Evolutionary conservation across 2,329 filamentous ascomycete genomes (phyloP).

Genomic region (Allantophomopsis cytisporea): DNA sequence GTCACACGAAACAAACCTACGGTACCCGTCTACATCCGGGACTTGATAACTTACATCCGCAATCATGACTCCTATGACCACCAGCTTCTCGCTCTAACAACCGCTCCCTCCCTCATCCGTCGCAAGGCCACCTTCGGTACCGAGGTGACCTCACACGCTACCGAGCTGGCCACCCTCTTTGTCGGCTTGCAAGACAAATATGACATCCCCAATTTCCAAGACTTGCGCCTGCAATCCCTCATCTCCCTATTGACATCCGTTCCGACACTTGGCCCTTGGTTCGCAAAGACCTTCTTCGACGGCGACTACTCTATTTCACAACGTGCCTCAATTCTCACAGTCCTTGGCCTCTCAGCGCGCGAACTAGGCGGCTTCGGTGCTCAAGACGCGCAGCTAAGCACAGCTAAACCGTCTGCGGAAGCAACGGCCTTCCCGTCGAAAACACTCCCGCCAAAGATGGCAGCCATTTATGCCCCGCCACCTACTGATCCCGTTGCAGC

Average conservation of each 20-base stretch:
- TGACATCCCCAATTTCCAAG: slow-evolving; percentile 65
- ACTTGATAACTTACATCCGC: slow-evolving; percentile 65
- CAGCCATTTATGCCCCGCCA: slow-evolving; percentile 45
- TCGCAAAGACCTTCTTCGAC: slow-evolving; percentile 74
- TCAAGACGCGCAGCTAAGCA: slow-evolving; percentile 18
- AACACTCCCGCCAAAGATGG: slow-evolving; percentile 58
- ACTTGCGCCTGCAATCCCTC: slow-evolving; percentile 65
- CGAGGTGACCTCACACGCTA: slow-evolving; percentile 72
- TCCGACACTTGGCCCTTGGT: slow-evolving; percentile 74
- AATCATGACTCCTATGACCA: slow-evolving; percentile 76
- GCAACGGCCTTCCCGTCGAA: slow-evolving; percentile 90
- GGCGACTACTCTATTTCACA: slow-evolving; percentile 86
- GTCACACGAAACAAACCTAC: slow-evolving; percentile 72
- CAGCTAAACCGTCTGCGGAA: slow-evolving; percentile 17
- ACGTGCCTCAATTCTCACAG: slow-evolving; percentile 67
- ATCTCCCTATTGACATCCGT: slow-evolving; percentile 68
- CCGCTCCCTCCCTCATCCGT: slow-evolving; percentile 68
- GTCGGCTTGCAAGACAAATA: slow-evolving; percentile 77
- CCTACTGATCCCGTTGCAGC: slow-evolving; percentile 36
- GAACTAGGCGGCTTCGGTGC: slow-evolving; percentile 68
- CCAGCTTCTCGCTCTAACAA: slow-evolving; percentile 65
- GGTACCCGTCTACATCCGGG: slow-evolving; percentile 81
- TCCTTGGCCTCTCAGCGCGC: slow-evolving; percentile 68
- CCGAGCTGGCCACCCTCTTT: slow-evolving; percentile 66
- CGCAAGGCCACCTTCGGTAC: slow-evolving; percentile 80